Base-by-base conservation (phyloP, 2,329 filamentous ascomycete genomes). In the Phoma sp. region DNA sequence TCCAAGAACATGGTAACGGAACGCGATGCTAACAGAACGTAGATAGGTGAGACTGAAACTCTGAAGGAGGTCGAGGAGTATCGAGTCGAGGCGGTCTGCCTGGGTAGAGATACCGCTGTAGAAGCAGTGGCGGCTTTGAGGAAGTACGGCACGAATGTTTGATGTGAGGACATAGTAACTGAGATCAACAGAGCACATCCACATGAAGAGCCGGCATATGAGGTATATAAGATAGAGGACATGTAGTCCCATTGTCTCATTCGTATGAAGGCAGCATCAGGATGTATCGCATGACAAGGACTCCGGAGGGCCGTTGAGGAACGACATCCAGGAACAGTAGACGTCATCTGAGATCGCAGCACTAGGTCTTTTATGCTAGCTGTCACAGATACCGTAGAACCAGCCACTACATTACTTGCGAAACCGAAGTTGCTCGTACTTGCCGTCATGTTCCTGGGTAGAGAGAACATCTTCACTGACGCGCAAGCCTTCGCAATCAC, bases 101-200 rank as follows among this genome's bases (percentile, higher is more conserved):
- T 85, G 0, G 85, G 86, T 0, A 81, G 83, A 63, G 84, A 88
- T 8, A 78, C 84, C 17, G 79, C 80, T 0, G 79, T 76, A 57
- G 79, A 79, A 35, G 88, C 82, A 1, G 86, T 90, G 0, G 80
- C 79, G 27, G 88, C 86, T 4, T 69, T 91, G 73, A 90, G 89
- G 72, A 79, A 76, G 88, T 89, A 62, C 67, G 25, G 29, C 15
- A 8, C 8, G 8, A 35, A 24, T 4, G 33, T 37, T 8, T 6
- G 36, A 12, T 41, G 21, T 24, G 37, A 8, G 21, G 24, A 43
- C 4, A 2, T 5, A 4, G 2, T 15, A 24, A 37, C 41, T 50
- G 24, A 55, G 24, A 2, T 62, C 27, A 8, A 4, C 48, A 80
- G 78, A 38, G 69, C 73, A 21, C 78, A 81, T 69, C 78, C 78